Percentiles rank a stretch among this genome's conserved stretches.
These are phyloP conservation scores for Kuraishia ogatae DNA, from an alignment of 805 yeast species.

Conservation along the genomic window DNA sequence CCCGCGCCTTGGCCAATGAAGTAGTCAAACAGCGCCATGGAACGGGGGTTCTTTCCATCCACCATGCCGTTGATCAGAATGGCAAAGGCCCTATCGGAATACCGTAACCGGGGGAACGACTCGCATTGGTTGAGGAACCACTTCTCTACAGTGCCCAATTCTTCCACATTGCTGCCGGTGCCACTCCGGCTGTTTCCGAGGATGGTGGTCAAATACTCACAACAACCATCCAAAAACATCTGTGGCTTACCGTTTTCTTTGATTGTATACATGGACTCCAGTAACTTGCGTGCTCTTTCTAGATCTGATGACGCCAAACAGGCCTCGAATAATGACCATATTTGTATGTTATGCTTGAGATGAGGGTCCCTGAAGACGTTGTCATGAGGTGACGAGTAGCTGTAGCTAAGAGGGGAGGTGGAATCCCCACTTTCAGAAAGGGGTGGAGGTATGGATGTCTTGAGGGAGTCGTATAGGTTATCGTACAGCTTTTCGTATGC, in stretches of 20 bases:
- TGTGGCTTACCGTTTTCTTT: slow-evolving; percentile 11
- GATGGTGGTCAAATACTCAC: not conserved
- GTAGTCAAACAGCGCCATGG: not conserved
- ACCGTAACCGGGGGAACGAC: not conserved
- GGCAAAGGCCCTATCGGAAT: not conserved
- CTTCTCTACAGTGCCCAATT: not conserved
- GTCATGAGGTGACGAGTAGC: slow-evolving; percentile 2
- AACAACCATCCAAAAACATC: not conserved
- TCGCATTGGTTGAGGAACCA: not conserved
- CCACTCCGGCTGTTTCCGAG: not conserved
- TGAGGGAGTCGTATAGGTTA: not conserved
- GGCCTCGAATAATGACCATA: slow-evolving; percentile 72
- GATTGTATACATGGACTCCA: slow-evolving; percentile 51
- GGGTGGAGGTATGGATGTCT: not conserved
- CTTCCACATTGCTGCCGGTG: not conserved
- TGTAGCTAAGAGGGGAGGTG: not conserved
- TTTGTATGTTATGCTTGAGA: slow-evolving; percentile 7
- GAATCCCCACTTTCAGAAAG: not conserved
- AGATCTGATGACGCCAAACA: slow-evolving; percentile 58
- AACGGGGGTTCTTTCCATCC: not conserved
- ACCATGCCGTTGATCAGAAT: not conserved
- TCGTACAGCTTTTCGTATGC: not conserved
- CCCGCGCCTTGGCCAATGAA: not conserved
- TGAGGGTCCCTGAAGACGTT: not conserved
- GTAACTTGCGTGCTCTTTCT: slow-evolving; percentile 60